Base-by-base conservation (phyloP, 1,284 basidiomycete genomes). In the Hymenochaete sp. region DNA sequence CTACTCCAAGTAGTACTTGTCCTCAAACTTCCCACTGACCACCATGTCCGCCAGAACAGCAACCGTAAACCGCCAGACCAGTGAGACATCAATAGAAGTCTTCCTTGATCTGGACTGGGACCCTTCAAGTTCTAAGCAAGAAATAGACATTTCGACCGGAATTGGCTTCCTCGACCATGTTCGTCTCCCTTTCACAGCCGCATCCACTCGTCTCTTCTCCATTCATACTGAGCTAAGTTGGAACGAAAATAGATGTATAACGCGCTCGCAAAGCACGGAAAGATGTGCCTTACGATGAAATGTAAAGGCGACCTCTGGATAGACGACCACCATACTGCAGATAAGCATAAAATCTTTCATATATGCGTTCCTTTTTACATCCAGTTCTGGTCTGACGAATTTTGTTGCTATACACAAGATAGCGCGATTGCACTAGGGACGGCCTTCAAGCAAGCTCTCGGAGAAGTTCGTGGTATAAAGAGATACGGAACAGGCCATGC, bases 111-210 rank as follows among this genome's bases (percentile, higher is more conserved):
- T 99, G 45, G 96, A 98, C 67, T 79, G 81, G 58, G 69, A 74
- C 10, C 79, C 88, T 1, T 82, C 80, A 57, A 67, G 73, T 4
- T 62, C 62, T 25, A 68, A 70, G 45, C 96, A 98, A 65, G 67
- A 66, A 25, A 98, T 98, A 59, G 71, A 86, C 38, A 73, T 99
- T 51, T 82, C 81, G 29, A 98, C 96, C 1, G 96, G 96, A 19
- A 95, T 99, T 52, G 96, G 96, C 9, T 99, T 98, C 66, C 73
- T 98, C 19, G 95, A 99, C 64, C 96, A 99, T 70, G 95, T 95
- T 65, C 51, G 75, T 71, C 42, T 41, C 26, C 26, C 9, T 25
- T 22, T 39, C 21, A 32, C 13, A 11, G 24, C 43, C 27, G 19
- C 29, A 16, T 35, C 14, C 13, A 16, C 13, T 35, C 32, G 32